Percentiles rank a stretch among this genome's conserved stretches.
phyloP scores from a whole-genome alignment of 169 alveolate genomes.

The Plasmodium coatneyi region DNA sequence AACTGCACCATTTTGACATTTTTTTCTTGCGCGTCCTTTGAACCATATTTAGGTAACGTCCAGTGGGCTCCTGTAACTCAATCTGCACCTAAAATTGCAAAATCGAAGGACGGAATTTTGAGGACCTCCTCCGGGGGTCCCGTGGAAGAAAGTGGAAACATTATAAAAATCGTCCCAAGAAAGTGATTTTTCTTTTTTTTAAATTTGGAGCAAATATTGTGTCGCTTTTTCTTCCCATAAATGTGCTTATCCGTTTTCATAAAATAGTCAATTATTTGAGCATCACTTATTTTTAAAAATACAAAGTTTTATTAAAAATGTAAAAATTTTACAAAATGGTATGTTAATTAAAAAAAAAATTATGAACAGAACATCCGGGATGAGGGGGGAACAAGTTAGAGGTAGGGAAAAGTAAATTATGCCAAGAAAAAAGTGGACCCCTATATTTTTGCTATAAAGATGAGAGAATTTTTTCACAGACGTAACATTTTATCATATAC shows the following conservation, averaged over 20 bases:
- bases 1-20: background rate
- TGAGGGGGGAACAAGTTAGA: background rate
- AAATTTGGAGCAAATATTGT: too few relatives aligned
- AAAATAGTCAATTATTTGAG: background rate
- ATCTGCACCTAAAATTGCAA: background rate
- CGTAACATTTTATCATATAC: background rate
- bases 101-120: background rate
- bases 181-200: conserved; percentile 18
- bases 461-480: background rate
- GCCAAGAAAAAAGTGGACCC: background rate
- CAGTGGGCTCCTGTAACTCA: conserved; percentile 20
- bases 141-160: conserved; percentile 59
- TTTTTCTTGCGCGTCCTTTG: background rate
- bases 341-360: conserved; percentile 31
- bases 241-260: conserved; percentile 5
- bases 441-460: background rate
- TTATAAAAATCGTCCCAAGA: conserved; percentile 8
- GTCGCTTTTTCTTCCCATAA: background rate
- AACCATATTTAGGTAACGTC: conserved; percentile 23
- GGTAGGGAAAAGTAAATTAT: background rate
- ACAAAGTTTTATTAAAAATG: conserved; percentile 38
- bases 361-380: background rate
- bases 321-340: background rate
- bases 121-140: conserved; percentile 35
- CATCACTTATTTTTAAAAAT: conserved; percentile 25